Evolutionary conservation across 768 basidiomycete species (phyloP).

Genomic region (Hygrophoropsis aurantiaca): DNA sequence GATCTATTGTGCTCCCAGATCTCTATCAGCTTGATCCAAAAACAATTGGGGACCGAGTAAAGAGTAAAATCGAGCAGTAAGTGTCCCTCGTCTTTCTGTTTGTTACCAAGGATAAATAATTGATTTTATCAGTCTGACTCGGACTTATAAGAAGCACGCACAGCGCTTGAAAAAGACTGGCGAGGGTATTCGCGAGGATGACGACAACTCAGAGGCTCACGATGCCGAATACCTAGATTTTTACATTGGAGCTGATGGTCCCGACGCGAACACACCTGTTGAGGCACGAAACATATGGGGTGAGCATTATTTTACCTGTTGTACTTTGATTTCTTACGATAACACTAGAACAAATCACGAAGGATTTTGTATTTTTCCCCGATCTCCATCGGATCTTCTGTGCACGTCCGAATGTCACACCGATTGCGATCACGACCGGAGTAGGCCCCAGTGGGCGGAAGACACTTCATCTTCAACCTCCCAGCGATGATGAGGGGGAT

Average conservation of each 20-base stretch:
- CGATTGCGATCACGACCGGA: slow-evolving; percentile 26
- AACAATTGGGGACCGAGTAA: slow-evolving; percentile 13
- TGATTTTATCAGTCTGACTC: background rate
- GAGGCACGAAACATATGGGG: slow-evolving; percentile 26
- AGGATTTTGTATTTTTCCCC: slow-evolving; percentile 21
- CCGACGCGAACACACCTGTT: slow-evolving; percentile 13
- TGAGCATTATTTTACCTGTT: slow-evolving; percentile 3
- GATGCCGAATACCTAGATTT: slow-evolving; percentile 3
- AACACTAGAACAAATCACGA: slow-evolving; percentile 15
- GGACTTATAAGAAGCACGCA: background rate
- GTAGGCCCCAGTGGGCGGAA: slow-evolving; percentile 22
- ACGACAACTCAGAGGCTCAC: slow-evolving; percentile 16
- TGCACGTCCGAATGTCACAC: slow-evolving; percentile 22
- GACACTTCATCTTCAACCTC: slow-evolving; percentile 16
- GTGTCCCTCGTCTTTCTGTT: slow-evolving; percentile 1
- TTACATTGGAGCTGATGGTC: slow-evolving; percentile 7
- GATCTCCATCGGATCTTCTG: slow-evolving; percentile 7
- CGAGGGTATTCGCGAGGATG: slow-evolving; percentile 10
- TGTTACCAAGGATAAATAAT: background rate
- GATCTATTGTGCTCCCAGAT: slow-evolving; percentile 16
- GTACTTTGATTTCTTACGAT: too few relatives aligned
- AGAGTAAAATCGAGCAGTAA: slow-evolving; percentile 19
- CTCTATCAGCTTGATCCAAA: slow-evolving; percentile 9
- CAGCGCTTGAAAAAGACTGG: background rate
- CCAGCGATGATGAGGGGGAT: too few relatives aligned